A percentile compares a stretch with the other conserved stretches of the same genome.
Evolutionary conservation across 257 asterid species (phyloP).

Genomic region (Ligustrum vulgare): DNA sequence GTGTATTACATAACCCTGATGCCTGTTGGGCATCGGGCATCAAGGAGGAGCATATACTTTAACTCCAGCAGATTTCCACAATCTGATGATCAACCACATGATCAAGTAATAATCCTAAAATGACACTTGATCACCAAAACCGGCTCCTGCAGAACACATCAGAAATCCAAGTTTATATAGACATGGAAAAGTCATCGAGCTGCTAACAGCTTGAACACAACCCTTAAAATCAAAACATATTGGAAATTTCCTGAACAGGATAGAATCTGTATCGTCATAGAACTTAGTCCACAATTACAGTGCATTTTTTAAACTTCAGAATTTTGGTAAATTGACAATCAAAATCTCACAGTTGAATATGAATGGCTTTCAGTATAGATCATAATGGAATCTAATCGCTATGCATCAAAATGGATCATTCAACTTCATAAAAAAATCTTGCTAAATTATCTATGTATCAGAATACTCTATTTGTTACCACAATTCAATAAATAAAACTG

Average conservation of each 20-base stretch:
- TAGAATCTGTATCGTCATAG: not conserved
- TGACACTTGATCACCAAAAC: not conserved
- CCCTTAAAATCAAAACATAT: conserved; percentile 15
- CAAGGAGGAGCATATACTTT: not conserved
- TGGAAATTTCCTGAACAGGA: conserved; percentile 23
- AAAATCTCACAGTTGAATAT: not conserved
- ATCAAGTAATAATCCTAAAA: conserved; percentile 1
- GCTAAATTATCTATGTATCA: not conserved
- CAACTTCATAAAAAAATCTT: not conserved
- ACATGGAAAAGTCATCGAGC: not conserved
- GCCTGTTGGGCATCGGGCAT: not conserved
- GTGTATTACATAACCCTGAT: not conserved
- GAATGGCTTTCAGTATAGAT: not conserved
- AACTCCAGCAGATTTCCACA: not conserved
- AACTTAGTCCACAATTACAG: not conserved
- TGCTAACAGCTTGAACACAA: conserved; percentile 9
- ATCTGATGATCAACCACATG: not conserved
- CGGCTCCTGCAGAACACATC: not conserved
- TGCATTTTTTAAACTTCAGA: not conserved
- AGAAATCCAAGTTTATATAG: not conserved
- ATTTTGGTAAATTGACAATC: conserved; percentile 7
- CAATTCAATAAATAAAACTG: conserved; percentile 7
- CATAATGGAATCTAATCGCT: not conserved
- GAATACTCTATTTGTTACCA: not conserved
- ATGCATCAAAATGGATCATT: not conserved